These are phyloP conservation scores for Cicer yamashitae DNA, from an alignment of 306 rosid genomes.

Conservation along the genomic window DNA sequence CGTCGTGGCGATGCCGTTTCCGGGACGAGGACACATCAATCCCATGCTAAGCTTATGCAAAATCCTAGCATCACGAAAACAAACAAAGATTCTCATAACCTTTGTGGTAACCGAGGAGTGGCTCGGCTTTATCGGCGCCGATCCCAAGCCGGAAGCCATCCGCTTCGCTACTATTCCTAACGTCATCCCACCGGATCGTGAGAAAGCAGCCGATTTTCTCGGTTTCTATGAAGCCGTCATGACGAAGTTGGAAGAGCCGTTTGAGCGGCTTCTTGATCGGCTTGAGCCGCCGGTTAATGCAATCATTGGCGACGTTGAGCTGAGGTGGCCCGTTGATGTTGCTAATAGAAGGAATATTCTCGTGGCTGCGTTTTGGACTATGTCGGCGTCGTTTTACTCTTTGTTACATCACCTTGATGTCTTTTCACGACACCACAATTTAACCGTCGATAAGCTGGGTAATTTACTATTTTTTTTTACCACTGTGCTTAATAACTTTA, in stretches of 20 bases:
- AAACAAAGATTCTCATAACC: constrained; percentile 45
- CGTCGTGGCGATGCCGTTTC: constrained; percentile 57
- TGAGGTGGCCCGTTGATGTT: constrained; percentile 46
- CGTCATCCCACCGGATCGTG: constrained; percentile 52
- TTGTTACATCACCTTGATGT: constrained; percentile 34
- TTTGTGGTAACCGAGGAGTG: constrained; percentile 64
- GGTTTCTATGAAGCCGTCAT: constrained; percentile 47
- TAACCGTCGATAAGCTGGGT: constrained; percentile 27
- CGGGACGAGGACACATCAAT: constrained; percentile 66
- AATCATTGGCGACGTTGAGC: constrained; percentile 43
- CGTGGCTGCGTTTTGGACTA: constrained; percentile 57
- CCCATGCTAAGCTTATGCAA: constrained; percentile 75
- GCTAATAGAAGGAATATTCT: constrained; percentile 51
- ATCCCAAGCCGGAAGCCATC: constrained; percentile 50
- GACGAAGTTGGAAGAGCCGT: constrained; percentile 59
- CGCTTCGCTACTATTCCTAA: constrained; percentile 58
- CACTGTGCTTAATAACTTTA: background rate
- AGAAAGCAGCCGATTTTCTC: constrained; percentile 36
- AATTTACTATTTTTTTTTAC: background rate
- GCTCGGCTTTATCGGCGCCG: constrained; percentile 50
- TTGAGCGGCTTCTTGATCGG: constrained; percentile 53
- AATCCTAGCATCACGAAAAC: constrained; percentile 37
- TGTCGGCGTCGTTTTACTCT: constrained; percentile 51
- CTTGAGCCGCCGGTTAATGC: constrained; percentile 47
- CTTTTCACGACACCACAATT: background rate